Base-by-base conservation (phyloP, 371 early-diverging fungal genomes). In the Mortierella sp. region DNA sequence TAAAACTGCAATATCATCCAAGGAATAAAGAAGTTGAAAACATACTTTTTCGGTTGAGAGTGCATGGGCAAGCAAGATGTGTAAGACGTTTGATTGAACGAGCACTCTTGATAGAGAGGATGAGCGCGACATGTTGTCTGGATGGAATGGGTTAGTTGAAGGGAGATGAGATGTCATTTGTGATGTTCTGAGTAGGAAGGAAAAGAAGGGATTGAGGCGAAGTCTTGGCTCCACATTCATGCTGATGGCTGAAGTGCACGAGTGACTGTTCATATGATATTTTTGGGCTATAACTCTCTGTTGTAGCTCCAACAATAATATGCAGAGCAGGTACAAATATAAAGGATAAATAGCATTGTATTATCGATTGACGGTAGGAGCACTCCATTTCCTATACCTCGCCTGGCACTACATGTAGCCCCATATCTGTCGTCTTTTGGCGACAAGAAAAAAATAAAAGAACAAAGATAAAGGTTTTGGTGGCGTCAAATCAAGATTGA, bases 41-140 rank as follows among this genome's bases (percentile, higher is more conserved):
- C 28, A 22, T 82, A 88, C 89, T 59, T 89, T 87, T 83, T 89
- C 89, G 1, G 88, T 88, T 6, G 89, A 88, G 19, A 86, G 80
- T 22, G 88, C 88, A 83, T 89, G 89, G 17, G 88, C 79, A 12
- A 87, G 76, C 6, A 89, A 76, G 57, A 88, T 67, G 55, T 87
- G 88, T 42, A 83, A 86, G 32, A 89, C 68, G 29, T 83, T 83
- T 1, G 87, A 84, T 34, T 85, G 84, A 66, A 89, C 71, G 34
- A 80, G 66, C 29, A 87, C 88, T 67, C 71, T 70, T 10, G 75
- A 80, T 5, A 75, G 71, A 23, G 68, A 22, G 19, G 71, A 40
- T n/a, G 81, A 70, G 51, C 75, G 75, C 15, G 75, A 34, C 75
- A 80, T 64, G 64, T 79, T 79, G 75, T 74, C 75, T 49, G 75